Base-by-base conservation (phyloP, 345 rosid genomes). In the Angophora floribunda region DNA sequence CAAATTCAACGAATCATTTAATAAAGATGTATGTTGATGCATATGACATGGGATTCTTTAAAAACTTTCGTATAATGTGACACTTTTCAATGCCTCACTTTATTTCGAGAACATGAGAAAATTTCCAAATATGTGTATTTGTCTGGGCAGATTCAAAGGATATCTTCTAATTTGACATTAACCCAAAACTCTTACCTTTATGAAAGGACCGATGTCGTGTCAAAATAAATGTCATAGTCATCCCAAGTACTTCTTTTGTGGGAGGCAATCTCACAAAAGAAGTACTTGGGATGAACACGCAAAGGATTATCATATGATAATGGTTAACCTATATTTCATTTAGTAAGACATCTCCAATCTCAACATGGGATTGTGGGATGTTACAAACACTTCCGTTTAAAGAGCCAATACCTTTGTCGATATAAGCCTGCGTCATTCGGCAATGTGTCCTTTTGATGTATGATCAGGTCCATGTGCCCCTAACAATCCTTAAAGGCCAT, bases 361-460 rank as follows among this genome's bases (percentile, higher is more conserved):
- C 2, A 7, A 28, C 0, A 0, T 28, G 8, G 53, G 19, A 13
- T 52, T 52, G 19, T 5, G 7, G 13, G 1, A 61, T 13, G 32
- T 61, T 28, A 28, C n/a, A 12, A 28, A 61, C 16, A 13, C 67
- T 1, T 61, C 1, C 32, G 3, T 12, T 6, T 61, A 12, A 61
- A 59, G 13, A n/a, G 10, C 0, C 0, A 1, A 13, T 15, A 61
- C 11, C 15, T 2, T 1, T 8, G 1, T 28, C 16, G 0, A 61
- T 26, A 61, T 61, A 61, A 61, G 14, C 15, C 15, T 6, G n/a
- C n/a, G 28, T 61, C 7, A 61, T 61, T 61, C 7, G 26, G 7
- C 8, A 61, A 61, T 0, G 16, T 13, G 32, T 13, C n/a, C 32
- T 61, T 61, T 26, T 3, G 0, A 28, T 5, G 67, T 61, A 59